Conservation (phyloP, 164 flowering plant genomes). For the Aristolochia contorta region DNA sequence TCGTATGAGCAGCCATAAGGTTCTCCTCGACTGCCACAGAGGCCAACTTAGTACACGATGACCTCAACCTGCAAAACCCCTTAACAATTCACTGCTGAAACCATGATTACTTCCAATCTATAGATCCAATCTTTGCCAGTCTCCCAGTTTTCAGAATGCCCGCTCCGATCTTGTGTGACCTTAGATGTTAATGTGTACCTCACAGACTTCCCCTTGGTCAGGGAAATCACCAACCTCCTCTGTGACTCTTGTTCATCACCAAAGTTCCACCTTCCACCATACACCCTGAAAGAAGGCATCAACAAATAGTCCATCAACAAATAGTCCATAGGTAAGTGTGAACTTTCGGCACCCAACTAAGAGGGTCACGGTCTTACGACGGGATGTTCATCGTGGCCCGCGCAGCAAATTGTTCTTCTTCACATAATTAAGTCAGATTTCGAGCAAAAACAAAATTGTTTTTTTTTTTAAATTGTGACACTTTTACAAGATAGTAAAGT, state of each 20-base stretch:
- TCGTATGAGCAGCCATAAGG: not conserved
- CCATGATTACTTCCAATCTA: too few relatives aligned
- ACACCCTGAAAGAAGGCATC: slow-evolving; percentile 50
- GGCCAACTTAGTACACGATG: slow-evolving; percentile 33
- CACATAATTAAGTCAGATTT: too few relatives aligned
- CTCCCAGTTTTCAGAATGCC: slow-evolving; percentile 31
- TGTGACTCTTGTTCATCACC: slow-evolving; percentile 41
- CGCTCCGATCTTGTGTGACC: slow-evolving; percentile 63
- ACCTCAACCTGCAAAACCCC: slow-evolving; percentile 11
- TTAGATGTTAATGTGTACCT: slow-evolving; percentile 19
- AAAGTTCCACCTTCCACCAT: slow-evolving; percentile 81
- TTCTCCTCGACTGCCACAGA: slow-evolving; percentile 14
- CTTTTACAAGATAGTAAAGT: too few relatives aligned
- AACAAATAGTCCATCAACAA: slow-evolving; percentile 86
- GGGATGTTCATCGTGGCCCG: slow-evolving; percentile 4
- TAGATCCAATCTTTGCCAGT: slow-evolving; percentile 48
- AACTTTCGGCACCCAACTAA: not conserved
- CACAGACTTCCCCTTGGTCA: slow-evolving; percentile 70
- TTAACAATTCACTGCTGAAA: slow-evolving; percentile 49
- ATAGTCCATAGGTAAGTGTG: slow-evolving; percentile 46
- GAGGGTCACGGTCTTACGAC: slow-evolving; percentile 16
- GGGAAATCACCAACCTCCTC: slow-evolving; percentile 58
- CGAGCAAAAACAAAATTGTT: too few relatives aligned
- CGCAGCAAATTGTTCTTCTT: too few relatives aligned
- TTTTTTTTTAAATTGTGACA: too few relatives aligned